A percentile compares a stretch with the other conserved stretches of the same genome.
These are phyloP conservation scores for Lactarius trivialis DNA, from an alignment of 768 basidiomycete genomes.

Conservation along the genomic window DNA sequence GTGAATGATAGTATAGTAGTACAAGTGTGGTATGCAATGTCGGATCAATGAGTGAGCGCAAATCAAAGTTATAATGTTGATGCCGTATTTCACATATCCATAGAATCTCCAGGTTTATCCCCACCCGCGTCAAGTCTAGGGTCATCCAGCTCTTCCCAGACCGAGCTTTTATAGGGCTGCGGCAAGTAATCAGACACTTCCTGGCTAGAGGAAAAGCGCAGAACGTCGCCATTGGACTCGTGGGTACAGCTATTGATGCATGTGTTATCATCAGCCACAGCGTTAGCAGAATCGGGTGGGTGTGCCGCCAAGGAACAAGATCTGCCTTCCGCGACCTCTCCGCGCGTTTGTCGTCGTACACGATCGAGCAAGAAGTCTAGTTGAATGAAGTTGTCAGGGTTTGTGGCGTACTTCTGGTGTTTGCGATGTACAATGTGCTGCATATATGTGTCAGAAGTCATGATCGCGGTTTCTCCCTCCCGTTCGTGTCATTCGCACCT, in stretches of 20 bases:
- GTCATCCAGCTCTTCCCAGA: slow-evolving; percentile 17
- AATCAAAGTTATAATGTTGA: slow-evolving; percentile 3
- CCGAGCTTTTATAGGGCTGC: slow-evolving; percentile 11
- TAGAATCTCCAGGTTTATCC: not conserved
- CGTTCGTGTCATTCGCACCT: slow-evolving; percentile 42
- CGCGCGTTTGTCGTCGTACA: slow-evolving; percentile 43
- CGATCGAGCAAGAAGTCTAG: slow-evolving; percentile 70
- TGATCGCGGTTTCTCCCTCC: too few species aligned
- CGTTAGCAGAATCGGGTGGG: not conserved
- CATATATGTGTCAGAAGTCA: slow-evolving; percentile 5
- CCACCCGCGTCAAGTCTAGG: slow-evolving; percentile 1
- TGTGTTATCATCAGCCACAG: not conserved
- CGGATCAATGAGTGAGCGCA: slow-evolving; percentile 5
- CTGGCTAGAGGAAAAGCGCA: slow-evolving; percentile 15
- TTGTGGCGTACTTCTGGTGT: slow-evolving; percentile 77
- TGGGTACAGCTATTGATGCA: not conserved
- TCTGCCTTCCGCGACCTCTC: slow-evolving; percentile 29
- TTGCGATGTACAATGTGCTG: slow-evolving; percentile 70
- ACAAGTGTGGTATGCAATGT: slow-evolving; percentile 21
- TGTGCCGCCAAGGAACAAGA: slow-evolving; percentile 6
- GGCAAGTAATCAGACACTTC: slow-evolving; percentile 24
- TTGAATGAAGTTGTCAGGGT: slow-evolving; percentile 69
- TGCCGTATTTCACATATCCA: not conserved
- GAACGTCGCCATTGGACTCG: not conserved
- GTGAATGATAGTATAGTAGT: slow-evolving; percentile 13